Conservation (phyloP, 805 yeast species). For the Spathaspora girioi region DNA sequence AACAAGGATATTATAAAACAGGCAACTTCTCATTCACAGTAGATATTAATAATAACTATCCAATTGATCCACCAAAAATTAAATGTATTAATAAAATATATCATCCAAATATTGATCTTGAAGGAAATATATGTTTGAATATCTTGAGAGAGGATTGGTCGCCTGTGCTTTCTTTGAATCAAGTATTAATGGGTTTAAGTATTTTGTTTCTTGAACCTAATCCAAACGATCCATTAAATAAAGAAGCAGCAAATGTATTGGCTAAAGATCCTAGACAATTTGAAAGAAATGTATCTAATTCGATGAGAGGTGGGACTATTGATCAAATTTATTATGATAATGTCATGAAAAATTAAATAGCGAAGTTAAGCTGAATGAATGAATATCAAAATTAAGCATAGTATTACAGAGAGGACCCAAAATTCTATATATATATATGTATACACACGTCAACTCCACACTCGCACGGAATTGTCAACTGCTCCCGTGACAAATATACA, state of each 20-base stretch:
- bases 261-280: slow-evolving; percentile 42
- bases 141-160: slow-evolving; percentile 95
- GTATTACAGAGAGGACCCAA: neutral
- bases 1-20: slow-evolving; percentile 66
- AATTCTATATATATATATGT: neutral
- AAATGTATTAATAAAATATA: slow-evolving; percentile 68
- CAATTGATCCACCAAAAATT: slow-evolving; percentile 90
- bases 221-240: slow-evolving; percentile 88
- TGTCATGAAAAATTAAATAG: slow-evolving; percentile 29
- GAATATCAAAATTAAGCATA: neutral
- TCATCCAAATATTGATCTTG: slow-evolving; percentile 90
- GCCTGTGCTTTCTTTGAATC: slow-evolving; percentile 80
- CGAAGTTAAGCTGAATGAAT: too few relatives aligned
- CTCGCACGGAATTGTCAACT: slow-evolving; percentile 49
- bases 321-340: slow-evolving; percentile 59
- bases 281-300: slow-evolving; percentile 47
- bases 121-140: slow-evolving; percentile 89
- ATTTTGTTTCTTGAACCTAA: slow-evolving; percentile 88
- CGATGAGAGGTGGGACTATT: slow-evolving; percentile 75
- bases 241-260: slow-evolving; percentile 70
- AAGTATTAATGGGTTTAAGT: slow-evolving; percentile 79
- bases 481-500: slow-evolving; percentile 64
- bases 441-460: slow-evolving; percentile 46
- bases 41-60: slow-evolving; percentile 66
- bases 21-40: slow-evolving; percentile 73